Conservation (phyloP, 306 rosid genomes). For the Castanea mollissima region DNA sequence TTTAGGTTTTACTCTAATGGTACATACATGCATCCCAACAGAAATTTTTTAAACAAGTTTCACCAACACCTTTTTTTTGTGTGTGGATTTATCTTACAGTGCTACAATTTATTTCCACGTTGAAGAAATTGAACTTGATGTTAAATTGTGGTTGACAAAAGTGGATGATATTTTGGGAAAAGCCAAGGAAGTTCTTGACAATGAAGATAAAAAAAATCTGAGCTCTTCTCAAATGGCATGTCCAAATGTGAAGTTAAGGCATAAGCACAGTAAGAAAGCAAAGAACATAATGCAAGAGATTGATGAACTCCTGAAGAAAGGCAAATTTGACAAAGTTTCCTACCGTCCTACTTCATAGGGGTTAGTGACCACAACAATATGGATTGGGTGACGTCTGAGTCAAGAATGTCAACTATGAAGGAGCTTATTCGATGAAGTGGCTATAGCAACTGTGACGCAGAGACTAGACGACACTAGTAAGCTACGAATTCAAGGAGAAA, state of each 20-base stretch:
- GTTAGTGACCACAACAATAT: neutral
- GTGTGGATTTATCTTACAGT: neutral
- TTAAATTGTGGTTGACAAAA: neutral
- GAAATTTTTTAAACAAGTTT: constrained; percentile 4
- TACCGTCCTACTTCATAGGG: neutral
- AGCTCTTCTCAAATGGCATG: too few relatives aligned
- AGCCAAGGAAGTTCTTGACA: neutral
- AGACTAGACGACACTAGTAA: neutral
- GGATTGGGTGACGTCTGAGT: neutral
- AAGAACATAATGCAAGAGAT: too few relatives aligned
- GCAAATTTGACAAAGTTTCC: neutral
- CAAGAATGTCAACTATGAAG: neutral
- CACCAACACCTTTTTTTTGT: neutral
- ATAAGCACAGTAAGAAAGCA: too few relatives aligned
- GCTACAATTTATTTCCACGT: neutral
- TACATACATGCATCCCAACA: neutral
- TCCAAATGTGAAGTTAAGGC: too few relatives aligned
- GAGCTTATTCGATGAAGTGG: neutral
- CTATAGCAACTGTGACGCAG: neutral
- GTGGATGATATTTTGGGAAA: neutral
- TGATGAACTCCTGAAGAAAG: neutral
- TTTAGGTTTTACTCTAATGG: neutral
- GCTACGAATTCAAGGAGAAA: neutral
- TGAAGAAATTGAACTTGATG: neutral
- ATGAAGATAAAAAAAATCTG: neutral